phyloP scores from a whole-genome alignment of 768 basidiomycete genomes.

The Lentinula detonsa region DNA sequence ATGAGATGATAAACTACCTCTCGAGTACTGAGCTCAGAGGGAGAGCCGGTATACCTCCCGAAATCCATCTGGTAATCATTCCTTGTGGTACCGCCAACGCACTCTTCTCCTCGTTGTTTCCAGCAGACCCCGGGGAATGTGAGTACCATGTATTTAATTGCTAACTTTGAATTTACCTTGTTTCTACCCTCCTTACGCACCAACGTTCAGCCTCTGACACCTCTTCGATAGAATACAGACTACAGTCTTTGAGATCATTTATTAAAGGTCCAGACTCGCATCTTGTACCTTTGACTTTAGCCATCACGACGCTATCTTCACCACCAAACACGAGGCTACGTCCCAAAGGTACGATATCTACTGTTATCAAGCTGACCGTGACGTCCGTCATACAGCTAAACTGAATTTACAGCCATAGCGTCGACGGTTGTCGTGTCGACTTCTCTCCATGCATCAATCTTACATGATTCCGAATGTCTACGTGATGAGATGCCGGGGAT shows the following conservation, averaged over 20 bases:
- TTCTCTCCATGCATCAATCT: conserved; percentile 77
- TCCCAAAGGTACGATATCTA: conserved; percentile 15
- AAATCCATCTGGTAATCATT: conserved; percentile 38
- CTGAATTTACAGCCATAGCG: conserved; percentile 21
- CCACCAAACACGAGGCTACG: conserved; percentile 19
- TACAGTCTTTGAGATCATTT: conserved; percentile 53
- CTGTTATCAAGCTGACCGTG: neutral
- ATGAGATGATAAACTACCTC: conserved; percentile 76
- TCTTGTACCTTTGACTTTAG: conserved; percentile 44
- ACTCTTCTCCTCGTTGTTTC: conserved; percentile 74
- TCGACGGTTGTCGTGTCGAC: conserved; percentile 88
- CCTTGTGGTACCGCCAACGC: conserved; percentile 95
- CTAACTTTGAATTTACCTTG: no score
- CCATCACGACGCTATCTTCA: conserved; percentile 39
- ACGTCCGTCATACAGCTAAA: neutral
- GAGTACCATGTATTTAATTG: no score
- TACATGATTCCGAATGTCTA: conserved; percentile 75
- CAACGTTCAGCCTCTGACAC: conserved; percentile 7
- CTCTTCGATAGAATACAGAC: conserved; percentile 31
- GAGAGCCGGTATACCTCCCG: conserved; percentile 12
- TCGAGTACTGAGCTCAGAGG: conserved; percentile 19
- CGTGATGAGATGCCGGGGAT: conserved; percentile 65
- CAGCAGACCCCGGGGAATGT: conserved; percentile 22
- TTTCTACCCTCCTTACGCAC: no score
- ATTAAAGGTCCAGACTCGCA: conserved; percentile 24